These are phyloP conservation scores for Lobulomyces angularis DNA, from an alignment of 192 early-diverging fungal species.

Conservation along the genomic window DNA sequence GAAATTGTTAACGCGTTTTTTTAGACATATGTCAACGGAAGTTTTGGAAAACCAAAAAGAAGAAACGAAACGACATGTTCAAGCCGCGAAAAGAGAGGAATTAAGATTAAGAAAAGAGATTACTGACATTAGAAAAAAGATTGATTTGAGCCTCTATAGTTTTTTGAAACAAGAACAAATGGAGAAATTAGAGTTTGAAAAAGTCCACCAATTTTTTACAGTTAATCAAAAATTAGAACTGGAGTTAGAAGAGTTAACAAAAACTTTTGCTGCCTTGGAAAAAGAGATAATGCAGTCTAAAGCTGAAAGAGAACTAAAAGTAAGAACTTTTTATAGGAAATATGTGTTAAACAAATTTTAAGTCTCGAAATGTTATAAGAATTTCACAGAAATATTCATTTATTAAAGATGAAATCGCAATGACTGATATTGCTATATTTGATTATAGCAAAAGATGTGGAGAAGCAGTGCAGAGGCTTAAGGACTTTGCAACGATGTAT, in stretches of 20 bases:
- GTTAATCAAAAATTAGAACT: conserved; percentile 32
- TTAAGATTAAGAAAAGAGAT: conserved; percentile 21
- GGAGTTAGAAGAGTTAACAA: conserved; percentile 31
- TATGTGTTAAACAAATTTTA: neutral
- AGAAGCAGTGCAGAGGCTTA: conserved; percentile 29
- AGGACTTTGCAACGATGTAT: conserved; percentile 43
- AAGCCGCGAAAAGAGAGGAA: conserved; percentile 25
- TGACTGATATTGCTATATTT: conserved; percentile 34
- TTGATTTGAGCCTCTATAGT: conserved; percentile 35
- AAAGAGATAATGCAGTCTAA: conserved; percentile 26
- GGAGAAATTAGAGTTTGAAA: conserved; percentile 34
- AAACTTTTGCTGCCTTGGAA: conserved; percentile 5
- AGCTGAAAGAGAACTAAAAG: conserved; percentile 38
- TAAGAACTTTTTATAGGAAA: neutral
- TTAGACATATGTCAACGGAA: conserved; percentile 35
- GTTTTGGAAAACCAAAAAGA: conserved; percentile 32
- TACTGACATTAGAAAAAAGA: conserved; percentile 24
- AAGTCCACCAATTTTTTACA: conserved; percentile 18
- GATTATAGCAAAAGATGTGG: conserved; percentile 38
- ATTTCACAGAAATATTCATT: conserved; percentile 23
- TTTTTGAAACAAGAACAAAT: conserved; percentile 35
- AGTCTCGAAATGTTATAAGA: conserved; percentile 43
- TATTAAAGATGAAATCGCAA: conserved; percentile 32
- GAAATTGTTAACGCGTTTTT: too few species aligned
- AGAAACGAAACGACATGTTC: conserved; percentile 23